phyloP scores from a whole-genome alignment of 331 rosid genomes.

The Pyrus hybrid region DNA sequence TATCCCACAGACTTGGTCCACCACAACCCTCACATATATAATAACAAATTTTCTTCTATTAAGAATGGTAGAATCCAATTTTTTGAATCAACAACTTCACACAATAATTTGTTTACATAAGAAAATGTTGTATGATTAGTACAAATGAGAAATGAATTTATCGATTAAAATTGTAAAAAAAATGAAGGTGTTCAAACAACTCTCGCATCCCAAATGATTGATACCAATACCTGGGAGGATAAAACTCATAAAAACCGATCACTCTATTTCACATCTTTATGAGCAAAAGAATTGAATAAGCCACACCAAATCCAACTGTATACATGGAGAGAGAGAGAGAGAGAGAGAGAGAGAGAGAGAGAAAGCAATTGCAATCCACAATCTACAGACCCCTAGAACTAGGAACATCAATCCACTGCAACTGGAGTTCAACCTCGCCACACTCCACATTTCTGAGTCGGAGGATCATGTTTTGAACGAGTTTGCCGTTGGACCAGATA shows the following conservation, averaged over 20 bases:
- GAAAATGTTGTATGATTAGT: background rate
- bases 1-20: background rate
- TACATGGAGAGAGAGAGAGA: background rate
- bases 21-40: background rate
- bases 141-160: background rate
- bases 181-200: too few species aligned
- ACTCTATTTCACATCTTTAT: background rate
- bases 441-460: constrained; percentile 7
- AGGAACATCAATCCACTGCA: too few species aligned
- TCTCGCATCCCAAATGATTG: background rate
- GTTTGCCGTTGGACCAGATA: constrained; percentile 15
- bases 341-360: too few species aligned
- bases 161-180: too few species aligned
- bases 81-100: background rate
- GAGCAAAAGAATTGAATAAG: background rate
- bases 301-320: background rate
- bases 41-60: background rate
- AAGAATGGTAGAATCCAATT: background rate
- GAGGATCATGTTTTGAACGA: constrained; percentile 29
- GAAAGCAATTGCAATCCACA: too few species aligned
- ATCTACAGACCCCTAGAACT: too few species aligned
- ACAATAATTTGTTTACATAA: background rate
- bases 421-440: too few species aligned
- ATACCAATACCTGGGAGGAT: background rate
- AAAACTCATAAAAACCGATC: background rate